These are phyloP conservation scores for Podospora bellae-mahoneyi DNA, from an alignment of 495 filamentous ascomycete species.

Conservation along the genomic window DNA sequence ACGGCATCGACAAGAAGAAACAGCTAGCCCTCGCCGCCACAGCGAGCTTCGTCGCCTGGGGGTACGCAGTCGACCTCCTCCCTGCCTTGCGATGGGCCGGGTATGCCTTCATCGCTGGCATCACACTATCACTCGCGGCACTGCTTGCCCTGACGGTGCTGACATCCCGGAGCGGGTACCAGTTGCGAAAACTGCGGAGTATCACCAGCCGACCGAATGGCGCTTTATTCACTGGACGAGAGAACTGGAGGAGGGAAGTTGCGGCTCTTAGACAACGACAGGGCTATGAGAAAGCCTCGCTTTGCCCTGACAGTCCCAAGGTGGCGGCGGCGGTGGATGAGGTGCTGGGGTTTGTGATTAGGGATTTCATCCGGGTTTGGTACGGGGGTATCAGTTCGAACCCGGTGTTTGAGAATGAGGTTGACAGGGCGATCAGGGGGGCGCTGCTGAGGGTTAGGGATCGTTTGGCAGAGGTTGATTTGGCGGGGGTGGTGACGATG, in stretches of 20 bases:
- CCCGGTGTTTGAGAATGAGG: conserved; percentile 74
- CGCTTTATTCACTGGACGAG: conserved; percentile 59
- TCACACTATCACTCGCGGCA: conserved; percentile 51
- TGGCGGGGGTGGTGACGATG: conserved; percentile 75
- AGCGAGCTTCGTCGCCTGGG: conserved; percentile 80
- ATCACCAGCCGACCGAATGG: conserved; percentile 41
- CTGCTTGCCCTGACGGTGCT: conserved; percentile 58
- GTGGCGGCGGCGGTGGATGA: conserved; percentile 80
- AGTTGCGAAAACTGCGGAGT: conserved; percentile 45
- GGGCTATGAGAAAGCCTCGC: conserved; percentile 50
- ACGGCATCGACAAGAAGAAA: conserved; percentile 59
- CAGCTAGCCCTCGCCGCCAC: conserved; percentile 60
- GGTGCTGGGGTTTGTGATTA: conserved; percentile 68
- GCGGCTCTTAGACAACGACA: conserved; percentile 54
- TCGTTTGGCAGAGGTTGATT: conserved; percentile 65
- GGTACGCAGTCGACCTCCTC: conserved; percentile 72
- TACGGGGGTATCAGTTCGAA: conserved; percentile 81
- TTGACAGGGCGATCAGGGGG: conserved; percentile 72
- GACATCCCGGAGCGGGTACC: conserved; percentile 34
- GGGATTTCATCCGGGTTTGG: conserved; percentile 88
- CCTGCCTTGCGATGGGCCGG: conserved; percentile 75
- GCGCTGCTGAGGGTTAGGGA: conserved; percentile 70
- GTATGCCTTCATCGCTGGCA: conserved; percentile 70
- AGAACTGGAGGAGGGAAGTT: conserved; percentile 66
- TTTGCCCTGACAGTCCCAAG: conserved; percentile 74